Base-by-base conservation (phyloP, 169 alveolate species). In the Eimeria praecox region DNA sequence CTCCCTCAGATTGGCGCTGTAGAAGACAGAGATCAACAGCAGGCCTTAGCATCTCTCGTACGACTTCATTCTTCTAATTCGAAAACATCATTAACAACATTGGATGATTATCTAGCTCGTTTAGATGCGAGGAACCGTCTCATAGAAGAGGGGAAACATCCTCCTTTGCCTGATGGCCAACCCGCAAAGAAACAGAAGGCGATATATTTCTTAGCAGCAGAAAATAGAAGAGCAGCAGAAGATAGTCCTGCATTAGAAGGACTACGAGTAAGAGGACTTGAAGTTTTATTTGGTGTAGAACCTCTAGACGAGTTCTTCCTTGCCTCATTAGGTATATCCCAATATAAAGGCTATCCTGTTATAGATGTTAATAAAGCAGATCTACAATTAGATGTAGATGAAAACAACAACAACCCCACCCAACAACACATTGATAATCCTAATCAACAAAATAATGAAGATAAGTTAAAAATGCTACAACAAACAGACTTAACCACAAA, bases 271-370 rank as follows among this genome's bases (percentile, higher is more conserved):
- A 96, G 98, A 73, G 99, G 99, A 56, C 98, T 98, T 95, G 99
- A 99, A 97, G 99, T 99, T 3, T 71, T 99, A 56, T 97, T 98
- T 62, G 97, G 99, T 24, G 98, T 98, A 66, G 99, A 99, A 91
- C 99, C 99, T 20, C 97, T 99, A 85, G 99, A 99, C 96, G 99
- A 99, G 97, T 99, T 98, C 97, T 98, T 99, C 92, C 97, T 99
- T 95, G 98, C 99, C 92, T 98, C 99, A 86, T 89, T 98, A 69
- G 90, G 97, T 40, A 98, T 99, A 59, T 94, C 97, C 59, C 99
- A 99, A 96, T 99, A 97, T 93, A 98, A 98, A 96, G 98, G 98
- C 89, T 97, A 98, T 94, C 98, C 98, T 97, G 98, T 99, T 78
- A 97, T 97, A 94, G 99, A 99, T 92, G 99, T 99, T 46, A 99